Conservation (phyloP, 192 early-diverging fungal species). For the Tieghemiomyces parasiticus region DNA sequence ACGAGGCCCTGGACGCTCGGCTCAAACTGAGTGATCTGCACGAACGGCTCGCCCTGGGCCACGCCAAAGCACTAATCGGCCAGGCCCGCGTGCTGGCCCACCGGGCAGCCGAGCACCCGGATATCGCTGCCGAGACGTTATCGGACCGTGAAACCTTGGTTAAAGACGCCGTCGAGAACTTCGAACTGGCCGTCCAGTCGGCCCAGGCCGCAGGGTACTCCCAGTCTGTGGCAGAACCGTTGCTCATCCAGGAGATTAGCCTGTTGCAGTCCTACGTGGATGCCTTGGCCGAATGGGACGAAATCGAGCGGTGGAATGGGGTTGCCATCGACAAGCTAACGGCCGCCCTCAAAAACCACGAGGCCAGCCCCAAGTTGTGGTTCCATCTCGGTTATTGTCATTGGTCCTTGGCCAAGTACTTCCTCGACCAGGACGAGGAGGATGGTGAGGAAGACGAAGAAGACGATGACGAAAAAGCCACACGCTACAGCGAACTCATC, state of each 20-base stretch:
- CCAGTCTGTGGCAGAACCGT: neutral
- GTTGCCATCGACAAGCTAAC: neutral
- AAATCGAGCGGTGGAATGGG: neutral
- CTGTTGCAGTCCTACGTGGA: slow-evolving; percentile 6
- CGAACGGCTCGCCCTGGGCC: neutral
- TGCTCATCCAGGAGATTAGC: neutral
- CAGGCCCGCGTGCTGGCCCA: neutral
- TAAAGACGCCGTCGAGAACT: neutral
- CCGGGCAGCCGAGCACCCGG: no score
- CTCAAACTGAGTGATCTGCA: neutral
- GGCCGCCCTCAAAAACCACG: neutral
- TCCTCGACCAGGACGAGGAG: slow-evolving; percentile 1
- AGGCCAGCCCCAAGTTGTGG: slow-evolving; percentile 9
- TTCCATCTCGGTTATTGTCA: neutral
- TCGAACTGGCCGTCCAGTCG: neutral
- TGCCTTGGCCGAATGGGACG: neutral
- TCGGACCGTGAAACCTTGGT: neutral
- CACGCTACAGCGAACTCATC: neutral
- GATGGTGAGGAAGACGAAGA: neutral
- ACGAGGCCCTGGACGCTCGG: neutral
- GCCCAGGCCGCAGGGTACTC: neutral
- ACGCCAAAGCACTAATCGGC: slow-evolving; percentile 7
- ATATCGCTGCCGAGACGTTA: neutral
- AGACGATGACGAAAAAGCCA: neutral
- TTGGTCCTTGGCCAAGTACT: slow-evolving; percentile 4